These are phyloP conservation scores for Discostella stelligeroides DNA, from an alignment of 108 stramenopile species.

Conservation along the genomic window DNA sequence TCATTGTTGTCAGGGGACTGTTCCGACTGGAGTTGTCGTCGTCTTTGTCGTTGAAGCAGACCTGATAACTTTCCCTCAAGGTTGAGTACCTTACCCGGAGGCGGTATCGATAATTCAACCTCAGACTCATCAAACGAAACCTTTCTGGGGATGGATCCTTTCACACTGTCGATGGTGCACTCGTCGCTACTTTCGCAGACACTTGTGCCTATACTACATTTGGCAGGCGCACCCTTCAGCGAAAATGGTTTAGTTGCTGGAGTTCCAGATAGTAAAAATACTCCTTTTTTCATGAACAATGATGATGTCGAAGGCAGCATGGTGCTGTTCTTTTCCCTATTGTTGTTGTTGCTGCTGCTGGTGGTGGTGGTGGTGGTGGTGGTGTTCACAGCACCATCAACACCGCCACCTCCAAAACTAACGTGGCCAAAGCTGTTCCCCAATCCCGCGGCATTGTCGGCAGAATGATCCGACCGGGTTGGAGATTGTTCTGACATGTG, in stretches of 20 bases:
- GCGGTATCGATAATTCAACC: not conserved
- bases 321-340: too few species aligned
- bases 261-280: too few species aligned
- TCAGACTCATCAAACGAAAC: not conserved
- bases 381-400: not conserved
- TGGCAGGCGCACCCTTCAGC: not conserved
- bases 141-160: not conserved
- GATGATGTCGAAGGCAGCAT: too few species aligned
- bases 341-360: not conserved
- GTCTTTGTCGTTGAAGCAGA: not conserved
- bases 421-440: not conserved
- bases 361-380: not conserved
- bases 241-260: too few species aligned
- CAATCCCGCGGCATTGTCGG: constrained; percentile 6
- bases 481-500: not conserved
- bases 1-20: too few species aligned
- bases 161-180: not conserved
- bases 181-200: not conserved
- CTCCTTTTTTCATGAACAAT: too few species aligned
- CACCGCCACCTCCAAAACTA: not conserved
- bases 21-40: not conserved
- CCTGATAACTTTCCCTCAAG: not conserved
- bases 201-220: not conserved
- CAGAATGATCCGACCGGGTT: constrained; percentile 1
- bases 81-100: not conserved